Evolutionary conservation across 1,284 basidiomycete genomes (phyloP).

Genomic region (Pterulicium gracile): DNA sequence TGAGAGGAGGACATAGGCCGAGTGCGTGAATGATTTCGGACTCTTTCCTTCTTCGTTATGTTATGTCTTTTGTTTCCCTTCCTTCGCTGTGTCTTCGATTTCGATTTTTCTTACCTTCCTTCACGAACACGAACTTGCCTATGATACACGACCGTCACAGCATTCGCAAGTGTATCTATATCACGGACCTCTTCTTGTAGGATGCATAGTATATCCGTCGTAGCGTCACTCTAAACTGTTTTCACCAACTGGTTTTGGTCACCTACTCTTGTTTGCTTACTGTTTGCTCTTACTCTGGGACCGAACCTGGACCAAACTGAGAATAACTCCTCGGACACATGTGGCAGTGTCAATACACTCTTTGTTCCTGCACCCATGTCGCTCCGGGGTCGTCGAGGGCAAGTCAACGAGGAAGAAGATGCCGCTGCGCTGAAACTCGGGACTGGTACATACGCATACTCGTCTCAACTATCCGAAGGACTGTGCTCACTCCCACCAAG

Average conservation of each 20-base stretch:
- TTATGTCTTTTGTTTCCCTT: slow-evolving; percentile 2
- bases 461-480: not conserved
- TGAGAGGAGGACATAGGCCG: slow-evolving; percentile 16
- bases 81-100: not conserved
- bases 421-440: slow-evolving; percentile 61
- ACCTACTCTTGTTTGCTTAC: no score
- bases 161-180: no score
- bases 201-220: no score
- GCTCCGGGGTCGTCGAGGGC: slow-evolving; percentile 29
- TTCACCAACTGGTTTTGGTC: no score
- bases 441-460: slow-evolving; percentile 28
- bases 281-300: no score
- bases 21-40: slow-evolving; percentile 16
- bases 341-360: not conserved
- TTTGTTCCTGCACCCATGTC: slow-evolving; percentile 15
- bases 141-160: no score
- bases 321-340: no score
- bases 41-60: not conserved
- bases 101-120: no score
- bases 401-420: slow-evolving; percentile 58
- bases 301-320: no score
- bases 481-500: slow-evolving; percentile 36
- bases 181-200: no score
- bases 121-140: no score
- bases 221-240: no score